Conservation (phyloP, 2,329 filamentous ascomycete species). For the Elsinoe australis region DNA sequence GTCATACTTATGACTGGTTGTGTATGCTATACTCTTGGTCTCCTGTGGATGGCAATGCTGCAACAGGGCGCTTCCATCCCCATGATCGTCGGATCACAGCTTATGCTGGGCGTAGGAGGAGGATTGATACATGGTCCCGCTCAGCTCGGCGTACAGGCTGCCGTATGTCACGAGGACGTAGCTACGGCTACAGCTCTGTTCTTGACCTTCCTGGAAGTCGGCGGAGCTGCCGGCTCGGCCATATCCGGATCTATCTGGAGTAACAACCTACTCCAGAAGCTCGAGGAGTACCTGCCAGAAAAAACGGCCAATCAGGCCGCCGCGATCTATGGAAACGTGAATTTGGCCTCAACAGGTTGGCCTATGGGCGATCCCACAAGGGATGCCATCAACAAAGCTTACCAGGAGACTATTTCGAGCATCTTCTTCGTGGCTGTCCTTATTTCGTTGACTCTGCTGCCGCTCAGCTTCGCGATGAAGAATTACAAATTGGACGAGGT, state of each 20-base stretch:
- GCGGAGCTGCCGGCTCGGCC: conserved; percentile 47
- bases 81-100: conserved; percentile 45
- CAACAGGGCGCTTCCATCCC: conserved; percentile 37
- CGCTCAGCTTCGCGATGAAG: conserved; percentile 48
- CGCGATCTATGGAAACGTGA: conserved; percentile 47
- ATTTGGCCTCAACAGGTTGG: conserved; percentile 45
- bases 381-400: conserved; percentile 55
- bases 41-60: conserved; percentile 3
- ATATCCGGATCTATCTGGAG: conserved; percentile 49
- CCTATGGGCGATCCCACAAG: conserved; percentile 50
- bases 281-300: conserved; percentile 46
- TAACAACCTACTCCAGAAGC: conserved; percentile 40
- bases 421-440: conserved; percentile 49
- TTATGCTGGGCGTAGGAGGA: conserved; percentile 48
- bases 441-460: conserved; percentile 49
- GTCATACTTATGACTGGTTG: conserved; percentile 5
- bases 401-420: conserved; percentile 57
- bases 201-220: conserved; percentile 48
- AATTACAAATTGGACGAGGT: conserved; percentile 52
- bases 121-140: conserved; percentile 50
- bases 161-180: conserved; percentile 46
- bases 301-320: conserved; percentile 37
- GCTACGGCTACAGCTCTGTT: conserved; percentile 51
- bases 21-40: not conserved
- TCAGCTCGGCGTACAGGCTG: conserved; percentile 51